Percentiles rank a stretch among this genome's conserved stretches.
These are phyloP conservation scores for Biscutella laevigata DNA, from an alignment of 441 rosid genomes.

Conservation along the genomic window DNA sequence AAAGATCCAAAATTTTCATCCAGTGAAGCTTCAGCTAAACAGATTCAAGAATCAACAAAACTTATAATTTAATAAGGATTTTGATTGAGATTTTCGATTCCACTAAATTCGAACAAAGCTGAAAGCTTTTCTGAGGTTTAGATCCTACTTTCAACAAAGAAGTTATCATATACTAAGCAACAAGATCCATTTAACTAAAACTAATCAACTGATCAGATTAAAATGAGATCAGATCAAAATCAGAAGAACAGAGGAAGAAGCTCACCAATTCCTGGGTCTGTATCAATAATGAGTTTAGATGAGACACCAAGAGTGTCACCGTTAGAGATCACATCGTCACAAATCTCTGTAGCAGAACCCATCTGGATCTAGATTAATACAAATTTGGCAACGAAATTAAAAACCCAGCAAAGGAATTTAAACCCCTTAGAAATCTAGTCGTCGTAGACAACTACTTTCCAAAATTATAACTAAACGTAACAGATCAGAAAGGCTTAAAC, in stretches of 20 bases:
- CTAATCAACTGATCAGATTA: not conserved
- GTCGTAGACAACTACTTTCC: not conserved
- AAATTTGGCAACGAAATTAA: not conserved
- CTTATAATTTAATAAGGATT: not conserved
- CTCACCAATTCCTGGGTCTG: conserved; percentile 94
- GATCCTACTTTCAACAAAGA: not conserved
- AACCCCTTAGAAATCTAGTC: not conserved
- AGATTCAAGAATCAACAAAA: not conserved
- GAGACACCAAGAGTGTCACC: conserved; percentile 22
- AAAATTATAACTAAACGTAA: not conserved
- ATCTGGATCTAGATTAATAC: conserved; percentile 9
- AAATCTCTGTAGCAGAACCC: conserved; percentile 25
- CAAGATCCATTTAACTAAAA: not conserved
- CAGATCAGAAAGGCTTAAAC: conserved; percentile 5
- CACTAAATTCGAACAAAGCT: not conserved
- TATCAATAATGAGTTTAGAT: conserved; percentile 70
- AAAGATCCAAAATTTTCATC: conserved; percentile 12
- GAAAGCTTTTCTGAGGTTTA: not conserved
- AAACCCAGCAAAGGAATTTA: not conserved
- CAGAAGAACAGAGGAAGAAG: not conserved
- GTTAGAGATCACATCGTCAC: conserved; percentile 24
- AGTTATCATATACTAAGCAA: not conserved
- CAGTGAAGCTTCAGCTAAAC: not conserved
- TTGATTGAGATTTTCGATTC: not conserved
- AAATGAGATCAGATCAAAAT: too few relatives aligned